Evolutionary conservation across 768 basidiomycete species (phyloP).

Genomic region (Macrocybe gigantea): DNA sequence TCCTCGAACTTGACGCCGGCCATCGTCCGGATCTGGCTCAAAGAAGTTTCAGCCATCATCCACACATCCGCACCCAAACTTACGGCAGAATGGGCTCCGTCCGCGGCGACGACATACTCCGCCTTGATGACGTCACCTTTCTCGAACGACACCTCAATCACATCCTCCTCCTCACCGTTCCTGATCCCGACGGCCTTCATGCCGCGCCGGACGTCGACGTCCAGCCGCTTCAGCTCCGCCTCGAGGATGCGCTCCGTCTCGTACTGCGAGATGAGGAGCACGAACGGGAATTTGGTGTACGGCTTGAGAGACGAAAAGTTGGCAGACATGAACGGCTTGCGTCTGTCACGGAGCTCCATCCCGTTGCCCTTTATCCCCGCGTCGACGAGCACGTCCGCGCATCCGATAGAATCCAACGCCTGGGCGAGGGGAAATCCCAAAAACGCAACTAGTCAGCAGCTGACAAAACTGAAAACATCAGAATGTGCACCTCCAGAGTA

Average conservation of each 20-base stretch:
- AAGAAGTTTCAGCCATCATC: not conserved
- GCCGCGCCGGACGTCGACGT: constrained; percentile 28
- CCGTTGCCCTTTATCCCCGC: constrained; percentile 25
- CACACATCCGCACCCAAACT: not conserved
- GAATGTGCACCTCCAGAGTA: constrained; percentile 38
- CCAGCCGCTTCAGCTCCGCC: constrained; percentile 22
- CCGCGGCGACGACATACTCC: constrained; percentile 45
- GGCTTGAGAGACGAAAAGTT: constrained; percentile 27
- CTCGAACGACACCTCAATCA: constrained; percentile 38
- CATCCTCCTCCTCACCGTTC: constrained; percentile 13
- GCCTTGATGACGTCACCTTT: constrained; percentile 27
- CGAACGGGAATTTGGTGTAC: constrained; percentile 39
- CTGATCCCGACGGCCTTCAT: constrained; percentile 33
- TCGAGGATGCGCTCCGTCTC: constrained; percentile 35
- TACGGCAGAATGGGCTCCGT: constrained; percentile 43
- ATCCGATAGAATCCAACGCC: constrained; percentile 40
- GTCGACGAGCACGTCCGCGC: constrained; percentile 30
- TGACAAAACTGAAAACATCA: not conserved
- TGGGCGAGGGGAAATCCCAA: constrained; percentile 8
- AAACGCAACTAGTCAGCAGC: too few species aligned
- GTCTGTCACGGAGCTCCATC: constrained; percentile 23
- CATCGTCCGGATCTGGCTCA: constrained; percentile 32
- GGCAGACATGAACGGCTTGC: constrained; percentile 17
- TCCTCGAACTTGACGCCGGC: constrained; percentile 38
- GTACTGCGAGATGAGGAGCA: constrained; percentile 36